A percentile compares a stretch with the other conserved stretches of the same genome.
Conservation (phyloP, 441 rosid species). For the Syzygium syzygioides region DNA sequence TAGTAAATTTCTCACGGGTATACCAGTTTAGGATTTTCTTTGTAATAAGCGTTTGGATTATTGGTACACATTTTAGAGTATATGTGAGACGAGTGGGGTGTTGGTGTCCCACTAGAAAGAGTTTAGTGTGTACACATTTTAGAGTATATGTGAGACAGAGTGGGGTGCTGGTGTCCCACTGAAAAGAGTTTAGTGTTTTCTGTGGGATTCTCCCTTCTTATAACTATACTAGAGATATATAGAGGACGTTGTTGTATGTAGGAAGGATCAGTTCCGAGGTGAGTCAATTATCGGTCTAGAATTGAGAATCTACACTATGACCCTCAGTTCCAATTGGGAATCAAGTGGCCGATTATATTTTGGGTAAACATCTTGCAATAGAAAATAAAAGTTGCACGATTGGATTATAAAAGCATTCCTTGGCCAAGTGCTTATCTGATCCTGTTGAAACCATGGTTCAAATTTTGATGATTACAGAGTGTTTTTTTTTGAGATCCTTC, state of each 20-base stretch:
- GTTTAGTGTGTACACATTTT: too few species aligned
- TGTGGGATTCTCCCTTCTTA: not conserved
- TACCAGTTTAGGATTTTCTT: too few species aligned
- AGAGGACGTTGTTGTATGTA: not conserved
- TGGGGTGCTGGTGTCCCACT: too few species aligned
- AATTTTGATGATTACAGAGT: too few species aligned
- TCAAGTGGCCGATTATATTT: not conserved
- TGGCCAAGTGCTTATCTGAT: not conserved
- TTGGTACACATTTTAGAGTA: too few species aligned
- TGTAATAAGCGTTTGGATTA: too few species aligned
- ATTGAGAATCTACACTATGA: fast-evolving
- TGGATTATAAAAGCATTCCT: not conserved
- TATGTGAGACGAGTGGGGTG: too few species aligned
- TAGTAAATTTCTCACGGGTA: too few species aligned
- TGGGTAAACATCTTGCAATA: not conserved
- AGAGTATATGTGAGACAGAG: too few species aligned
- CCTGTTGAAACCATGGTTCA: not conserved
- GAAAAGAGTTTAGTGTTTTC: too few species aligned
- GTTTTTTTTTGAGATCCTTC: not conserved
- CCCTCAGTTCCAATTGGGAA: fast-evolving
- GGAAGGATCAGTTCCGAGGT: not conserved
- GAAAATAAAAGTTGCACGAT: not conserved
- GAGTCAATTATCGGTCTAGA: not conserved
- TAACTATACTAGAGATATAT: not conserved
- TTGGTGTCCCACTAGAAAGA: too few species aligned